Conservation (phyloP, 768 basidiomycete species). For the Mycena capillaripes region DNA sequence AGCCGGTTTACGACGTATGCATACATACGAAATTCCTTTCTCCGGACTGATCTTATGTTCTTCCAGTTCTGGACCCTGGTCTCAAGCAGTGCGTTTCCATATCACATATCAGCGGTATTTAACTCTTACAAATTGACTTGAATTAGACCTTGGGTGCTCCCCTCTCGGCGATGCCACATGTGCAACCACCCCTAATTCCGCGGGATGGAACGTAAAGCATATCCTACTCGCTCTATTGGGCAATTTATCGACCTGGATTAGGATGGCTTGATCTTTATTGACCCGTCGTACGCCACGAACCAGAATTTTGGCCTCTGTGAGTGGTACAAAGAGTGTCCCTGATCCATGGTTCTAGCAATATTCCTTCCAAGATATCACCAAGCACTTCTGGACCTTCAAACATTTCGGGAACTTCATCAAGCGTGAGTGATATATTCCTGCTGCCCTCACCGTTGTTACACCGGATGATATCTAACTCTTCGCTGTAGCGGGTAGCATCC, state of each 20-base stretch:
- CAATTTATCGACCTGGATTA: conserved; percentile 4
- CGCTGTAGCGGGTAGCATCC: conserved; percentile 6
- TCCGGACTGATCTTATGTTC: no score
- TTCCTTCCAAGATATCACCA: neutral
- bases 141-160: conserved; percentile 48
- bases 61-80: neutral
- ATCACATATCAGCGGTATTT: neutral
- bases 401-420: conserved; percentile 5
- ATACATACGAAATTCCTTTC: no score
- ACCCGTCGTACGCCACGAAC: conserved; percentile 51
- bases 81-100: neutral
- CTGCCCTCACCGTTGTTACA: neutral
- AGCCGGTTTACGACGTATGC: conserved; percentile 55
- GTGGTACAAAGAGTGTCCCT: no score
- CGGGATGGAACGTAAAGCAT: conserved; percentile 56
- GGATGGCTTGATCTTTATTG: conserved; percentile 57
- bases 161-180: conserved; percentile 52
- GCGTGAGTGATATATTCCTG: neutral
- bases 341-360: no score
- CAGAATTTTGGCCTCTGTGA: conserved; percentile 51
- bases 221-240: no score
- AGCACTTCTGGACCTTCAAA: conserved; percentile 5
- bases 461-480: neutral
- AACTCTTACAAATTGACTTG: no score
- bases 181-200: conserved; percentile 49